Base-by-base conservation (phyloP, 176 grass and related monocot genomes). In the Bonia amplexicaulis region DNA sequence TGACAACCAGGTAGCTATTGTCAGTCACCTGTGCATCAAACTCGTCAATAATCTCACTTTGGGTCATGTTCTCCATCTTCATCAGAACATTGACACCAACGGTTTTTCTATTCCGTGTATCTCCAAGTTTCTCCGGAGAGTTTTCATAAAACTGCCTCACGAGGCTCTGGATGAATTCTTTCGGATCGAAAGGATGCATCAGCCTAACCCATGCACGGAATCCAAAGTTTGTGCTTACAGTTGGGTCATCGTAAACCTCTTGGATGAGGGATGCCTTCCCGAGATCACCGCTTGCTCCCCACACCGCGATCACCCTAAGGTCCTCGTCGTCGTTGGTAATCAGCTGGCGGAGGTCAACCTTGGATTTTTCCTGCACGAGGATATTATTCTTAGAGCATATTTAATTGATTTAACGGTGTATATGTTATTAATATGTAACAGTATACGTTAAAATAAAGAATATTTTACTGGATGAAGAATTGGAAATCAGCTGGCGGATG, bases 191-290 rank as follows among this genome's bases (percentile, higher is more conserved):
- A 54, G 78, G 83, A 33, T 39, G 14, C 7, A 42, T 6, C 19
- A 87, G 1, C 1, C 15, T 82, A 13, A 90, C 27, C 88, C 88
- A 90, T 6, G 78, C 78, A 55, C n/a, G 4, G 3, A 22, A 64
- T 1, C 77, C 11, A 31, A 90, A 87, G 13, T 45, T 79, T 7
- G 2, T 19, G 1, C 15, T 9, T 14, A 22, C 52, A 23, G 33
- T 0, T 1, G 53, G 37, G 14, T 55, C 33, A 17, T 82, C 51
- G 29, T 59, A 82, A 14, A 25, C n/a, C 9, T 25, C 14, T 40
- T 6, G 12, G 57, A 62, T 29, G 6, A 65, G 51, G 4, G 62
- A 55, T 0, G 5, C 77, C 61, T 72, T 82, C 63, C 51, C 83
- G 12, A 22, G 2, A 3, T 44, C 33, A 69, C 16, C 47, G 9